Base-by-base conservation (phyloP, 176 grass and related monocot genomes). In the Hsuehochloa calcarea region DNA sequence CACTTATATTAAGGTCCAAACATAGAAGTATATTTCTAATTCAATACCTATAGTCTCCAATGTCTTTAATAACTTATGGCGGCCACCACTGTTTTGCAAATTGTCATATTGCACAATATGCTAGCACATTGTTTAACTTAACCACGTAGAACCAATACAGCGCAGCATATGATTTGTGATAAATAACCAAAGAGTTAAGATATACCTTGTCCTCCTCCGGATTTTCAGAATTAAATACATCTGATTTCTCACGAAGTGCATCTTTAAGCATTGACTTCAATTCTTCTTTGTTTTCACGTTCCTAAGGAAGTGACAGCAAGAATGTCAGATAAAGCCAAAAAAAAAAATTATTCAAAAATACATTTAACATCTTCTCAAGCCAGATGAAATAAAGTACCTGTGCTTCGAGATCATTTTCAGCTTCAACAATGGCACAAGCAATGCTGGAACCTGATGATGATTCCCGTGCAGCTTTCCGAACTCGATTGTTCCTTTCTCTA, bases 181-280 rank as follows among this genome's bases (percentile, higher is more conserved):
- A 68, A 40, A 81, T 58, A 74, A 83, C 22, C 20, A 87, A 50
- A 15, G 40, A 78, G 25, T 72, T 49, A 71, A 52, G 3, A 69
- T 27, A 71, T 86, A 99, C 96, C 93, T 94, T 96, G 77, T 99
- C 96, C 60, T 98, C 91, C 78, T 89, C 93, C 49, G 82, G 88
- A 89, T 84, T 92, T 86, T 96, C 96, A 82, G 91, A 99, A 85
- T 94, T 99, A 86, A 99, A 94, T 86, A 99, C 26, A 93, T 99
- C 96, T 25, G 96, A 99, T 54, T 96, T 99, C 88, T 96, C 93
- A 43, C 87, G 90, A 70, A 99, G 96, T 45, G 76, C 64, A 86
- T 85, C 91, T 86, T 99, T 96, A 55, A 99, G 91, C 90, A 91
- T 99, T 25, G 84, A 91, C 85, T 99, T 99, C 62, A 99, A 79